Base-by-base conservation (phyloP, 2,329 filamentous ascomycete genomes). In the Elsinoe ampelina region DNA sequence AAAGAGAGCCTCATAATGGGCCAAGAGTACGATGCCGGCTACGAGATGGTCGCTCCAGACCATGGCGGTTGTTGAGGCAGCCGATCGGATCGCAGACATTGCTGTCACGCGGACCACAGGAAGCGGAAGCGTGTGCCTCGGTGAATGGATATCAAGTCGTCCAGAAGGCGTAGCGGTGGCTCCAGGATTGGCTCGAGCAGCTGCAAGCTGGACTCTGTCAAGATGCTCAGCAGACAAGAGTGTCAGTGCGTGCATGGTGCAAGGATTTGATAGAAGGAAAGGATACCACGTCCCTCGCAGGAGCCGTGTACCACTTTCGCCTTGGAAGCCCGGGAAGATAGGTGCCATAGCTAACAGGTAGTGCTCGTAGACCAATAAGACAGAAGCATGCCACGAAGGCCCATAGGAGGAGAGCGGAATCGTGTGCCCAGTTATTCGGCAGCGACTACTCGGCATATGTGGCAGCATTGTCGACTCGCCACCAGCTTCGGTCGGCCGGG, bases 1-100 rank as follows among this genome's bases (percentile, higher is more conserved):
- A 60, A 73, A 77, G 60, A 77, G 73, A 13, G 75, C 75, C 61
- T 80, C 77, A 62, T 76, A 80, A 59, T 71, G 74, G 7, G 76
- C 77, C 75, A 80, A 76, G 59, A 77, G 75, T 26, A 73, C 73
- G 3, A 77, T 74, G 2, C 76, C 75, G 10, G 72, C 73, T 50
- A 79, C 71, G 30, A 77, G 59, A 11, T 70, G 70, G 61, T 78
- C 75, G 58, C 65, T 71, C 6, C 70, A 63, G 4, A 61, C 61
- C 22, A 64, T 59, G 2, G 60, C 59, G 20, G 66, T 62, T 61
- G 39, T 66, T 61, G 15, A 60, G 60, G 8, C 36, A 17, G 36
- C 36, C 36, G 36, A 26, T 26, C 6, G 22, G 3, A 26, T 26
- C 6, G 22, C 22, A 6, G 3, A 26, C 22, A 26, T 26, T 26